These are phyloP conservation scores for Xanthoconium purpureum DNA, from an alignment of 768 basidiomycete genomes.

Conservation along the genomic window DNA sequence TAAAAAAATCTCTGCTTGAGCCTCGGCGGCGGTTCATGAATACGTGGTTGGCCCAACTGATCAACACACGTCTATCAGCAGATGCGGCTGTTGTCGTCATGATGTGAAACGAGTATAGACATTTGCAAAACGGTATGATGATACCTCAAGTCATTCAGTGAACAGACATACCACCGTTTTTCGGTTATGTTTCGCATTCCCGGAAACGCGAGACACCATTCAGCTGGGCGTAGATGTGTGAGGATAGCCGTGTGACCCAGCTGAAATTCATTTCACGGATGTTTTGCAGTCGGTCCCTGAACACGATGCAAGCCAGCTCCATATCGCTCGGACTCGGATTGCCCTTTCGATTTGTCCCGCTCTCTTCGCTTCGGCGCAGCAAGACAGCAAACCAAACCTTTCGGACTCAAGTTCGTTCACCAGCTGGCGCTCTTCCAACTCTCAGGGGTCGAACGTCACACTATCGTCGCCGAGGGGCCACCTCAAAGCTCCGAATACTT, in stretches of 20 bases:
- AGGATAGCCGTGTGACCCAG: not conserved
- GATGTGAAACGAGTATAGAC: not conserved
- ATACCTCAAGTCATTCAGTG: not conserved
- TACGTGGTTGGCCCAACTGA: not conserved
- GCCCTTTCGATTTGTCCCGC: conserved; percentile 5
- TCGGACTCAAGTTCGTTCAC: not conserved
- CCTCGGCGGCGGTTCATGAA: not conserved
- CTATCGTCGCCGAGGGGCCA: not conserved
- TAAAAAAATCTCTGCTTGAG: not conserved
- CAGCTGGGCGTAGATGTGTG: conserved; percentile 1
- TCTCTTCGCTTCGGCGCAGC: not conserved
- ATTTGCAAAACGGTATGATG: not conserved
- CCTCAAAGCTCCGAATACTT: not conserved
- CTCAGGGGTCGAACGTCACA: not conserved
- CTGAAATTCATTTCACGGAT: conserved; percentile 12
- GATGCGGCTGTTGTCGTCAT: conserved; percentile 1
- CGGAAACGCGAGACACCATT: not conserved
- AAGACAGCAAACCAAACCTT: not conserved
- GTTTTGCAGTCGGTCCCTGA: conserved; percentile 1
- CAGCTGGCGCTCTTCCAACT: not conserved
- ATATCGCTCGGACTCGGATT: conserved; percentile 12
- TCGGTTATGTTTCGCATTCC: conserved; percentile 3
- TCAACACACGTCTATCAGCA: conserved; percentile 18
- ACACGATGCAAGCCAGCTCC: not conserved
- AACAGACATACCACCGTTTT: not conserved